phyloP scores from a whole-genome alignment of 768 basidiomycete species.

The Strobilomyces confusus region DNA sequence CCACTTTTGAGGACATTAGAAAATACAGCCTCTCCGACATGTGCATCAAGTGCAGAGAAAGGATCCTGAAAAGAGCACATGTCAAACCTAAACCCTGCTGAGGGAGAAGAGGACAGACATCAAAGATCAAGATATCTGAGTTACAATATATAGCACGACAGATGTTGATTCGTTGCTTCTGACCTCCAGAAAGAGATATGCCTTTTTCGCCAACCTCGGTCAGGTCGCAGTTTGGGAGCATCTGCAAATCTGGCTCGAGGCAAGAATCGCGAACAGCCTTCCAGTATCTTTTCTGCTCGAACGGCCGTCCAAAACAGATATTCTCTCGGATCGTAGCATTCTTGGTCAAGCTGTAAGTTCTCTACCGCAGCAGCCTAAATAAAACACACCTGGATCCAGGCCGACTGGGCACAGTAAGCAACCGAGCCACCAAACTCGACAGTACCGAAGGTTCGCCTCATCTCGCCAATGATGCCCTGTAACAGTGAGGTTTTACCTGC shows the following conservation, averaged over 20 bases:
- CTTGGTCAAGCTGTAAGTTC: conserved; percentile 27
- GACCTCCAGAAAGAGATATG: conserved; percentile 83
- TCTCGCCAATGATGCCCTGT: conserved; percentile 78
- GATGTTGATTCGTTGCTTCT: conserved; percentile 78
- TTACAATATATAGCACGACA: conserved; percentile 85
- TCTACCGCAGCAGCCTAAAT: background rate
- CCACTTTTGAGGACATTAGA: conserved; percentile 73
- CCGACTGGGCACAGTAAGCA: conserved; percentile 80
- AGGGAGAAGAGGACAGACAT: conserved; percentile 33
- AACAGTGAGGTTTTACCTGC: conserved; percentile 57
- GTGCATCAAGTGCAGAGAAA: conserved; percentile 87
- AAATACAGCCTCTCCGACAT: conserved; percentile 86
- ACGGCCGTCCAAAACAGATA: conserved; percentile 81
- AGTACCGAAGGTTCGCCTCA: conserved; percentile 64
- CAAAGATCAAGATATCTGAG: conserved; percentile 84
- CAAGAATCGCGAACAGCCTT: conserved; percentile 73
- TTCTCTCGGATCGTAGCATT: conserved; percentile 88
- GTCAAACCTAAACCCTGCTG: background rate
- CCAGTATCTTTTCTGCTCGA: conserved; percentile 81
- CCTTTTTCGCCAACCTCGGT: conserved; percentile 88
- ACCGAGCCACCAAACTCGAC: conserved; percentile 73
- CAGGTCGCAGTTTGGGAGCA: conserved; percentile 72
- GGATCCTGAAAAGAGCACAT: conserved; percentile 51
- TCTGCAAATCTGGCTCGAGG: conserved; percentile 73
- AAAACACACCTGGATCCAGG: conserved; percentile 76